Evolutionary conservation across 176 grass and related monocot genomes (phyloP).

Genomic region (Olyra latifolia): DNA sequence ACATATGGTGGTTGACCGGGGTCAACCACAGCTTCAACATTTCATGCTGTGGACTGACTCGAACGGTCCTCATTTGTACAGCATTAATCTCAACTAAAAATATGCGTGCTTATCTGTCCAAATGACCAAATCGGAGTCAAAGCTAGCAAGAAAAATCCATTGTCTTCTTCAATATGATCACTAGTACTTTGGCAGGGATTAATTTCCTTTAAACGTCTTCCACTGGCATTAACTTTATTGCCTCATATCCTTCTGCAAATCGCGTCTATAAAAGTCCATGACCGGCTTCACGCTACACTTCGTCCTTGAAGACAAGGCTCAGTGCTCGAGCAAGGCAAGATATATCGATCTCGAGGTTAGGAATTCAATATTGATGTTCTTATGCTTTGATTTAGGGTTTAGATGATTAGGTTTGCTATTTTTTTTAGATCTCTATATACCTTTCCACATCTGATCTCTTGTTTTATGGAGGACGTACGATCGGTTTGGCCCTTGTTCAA

Average conservation of each 20-base stretch:
- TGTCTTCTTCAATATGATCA: background rate
- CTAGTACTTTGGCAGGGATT: background rate
- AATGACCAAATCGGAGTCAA: conserved; percentile 3
- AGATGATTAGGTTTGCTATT: background rate
- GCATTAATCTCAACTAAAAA: background rate
- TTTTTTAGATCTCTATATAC: background rate
- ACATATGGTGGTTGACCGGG: background rate
- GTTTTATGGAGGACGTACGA: background rate
- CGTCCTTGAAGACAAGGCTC: background rate
- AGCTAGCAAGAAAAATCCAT: background rate
- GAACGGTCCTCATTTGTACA: background rate
- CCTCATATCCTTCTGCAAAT: background rate
- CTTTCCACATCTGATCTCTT: background rate
- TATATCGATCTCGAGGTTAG: background rate
- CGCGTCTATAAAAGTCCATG: background rate
- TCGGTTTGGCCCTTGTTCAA: background rate
- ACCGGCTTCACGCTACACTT: background rate
- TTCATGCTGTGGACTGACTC: background rate
- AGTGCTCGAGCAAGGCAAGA: background rate
- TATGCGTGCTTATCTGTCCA: background rate
- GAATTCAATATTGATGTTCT: background rate
- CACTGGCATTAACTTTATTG: background rate
- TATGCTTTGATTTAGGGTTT: background rate
- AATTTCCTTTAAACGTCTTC: background rate
- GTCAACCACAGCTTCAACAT: background rate